Percentiles rank a stretch among this genome's conserved stretches.
Evolutionary conservation across 202 grass and related monocot species (phyloP).

Genomic region (Thinopyrum obtusiflorum): DNA sequence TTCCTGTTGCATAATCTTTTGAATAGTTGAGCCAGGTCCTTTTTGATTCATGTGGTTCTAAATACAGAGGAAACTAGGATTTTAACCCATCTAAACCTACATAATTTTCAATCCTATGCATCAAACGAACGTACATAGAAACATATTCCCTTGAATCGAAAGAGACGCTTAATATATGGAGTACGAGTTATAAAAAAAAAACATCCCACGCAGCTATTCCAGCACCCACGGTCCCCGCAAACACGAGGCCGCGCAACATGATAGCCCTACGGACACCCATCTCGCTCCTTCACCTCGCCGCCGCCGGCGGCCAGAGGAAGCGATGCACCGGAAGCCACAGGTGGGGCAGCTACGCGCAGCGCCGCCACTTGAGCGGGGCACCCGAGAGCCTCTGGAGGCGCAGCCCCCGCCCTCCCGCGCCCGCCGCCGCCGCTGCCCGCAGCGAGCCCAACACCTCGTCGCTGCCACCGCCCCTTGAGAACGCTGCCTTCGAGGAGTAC

Average conservation of each 20-base stretch:
- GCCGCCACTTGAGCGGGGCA: slow-evolving; percentile 50
- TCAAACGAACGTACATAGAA: too few species aligned
- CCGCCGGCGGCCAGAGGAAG: slow-evolving; percentile 21
- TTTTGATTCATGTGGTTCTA: too few species aligned
- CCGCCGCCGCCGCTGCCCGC: not conserved
- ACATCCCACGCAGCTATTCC: not conserved
- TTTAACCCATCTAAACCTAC: too few species aligned
- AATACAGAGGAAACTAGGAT: too few species aligned
- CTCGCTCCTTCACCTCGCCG: slow-evolving; percentile 34
- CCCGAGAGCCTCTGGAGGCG: slow-evolving; percentile 59
- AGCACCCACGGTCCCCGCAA: not conserved
- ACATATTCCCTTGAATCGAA: too few species aligned
- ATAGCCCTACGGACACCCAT: slow-evolving; percentile 13
- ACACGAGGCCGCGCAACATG: slow-evolving; percentile 14
- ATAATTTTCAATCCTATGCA: too few species aligned
- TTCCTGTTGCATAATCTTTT: too few species aligned
- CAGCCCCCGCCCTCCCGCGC: slow-evolving; percentile 15
- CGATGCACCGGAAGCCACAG: slow-evolving; percentile 41
- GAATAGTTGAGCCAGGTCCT: too few species aligned
- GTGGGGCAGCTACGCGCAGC: slow-evolving; percentile 48
- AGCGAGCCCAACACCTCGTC: slow-evolving; percentile 35
- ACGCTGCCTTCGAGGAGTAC: slow-evolving; percentile 80
- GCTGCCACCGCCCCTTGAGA: slow-evolving; percentile 60
- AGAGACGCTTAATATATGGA: too few species aligned
- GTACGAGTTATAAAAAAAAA: too few species aligned